Evolutionary conservation across 495 filamentous ascomycete genomes (phyloP), one percentile per base, ranked within the genome.

Genomic region (Aspergillus campestris): DNA sequence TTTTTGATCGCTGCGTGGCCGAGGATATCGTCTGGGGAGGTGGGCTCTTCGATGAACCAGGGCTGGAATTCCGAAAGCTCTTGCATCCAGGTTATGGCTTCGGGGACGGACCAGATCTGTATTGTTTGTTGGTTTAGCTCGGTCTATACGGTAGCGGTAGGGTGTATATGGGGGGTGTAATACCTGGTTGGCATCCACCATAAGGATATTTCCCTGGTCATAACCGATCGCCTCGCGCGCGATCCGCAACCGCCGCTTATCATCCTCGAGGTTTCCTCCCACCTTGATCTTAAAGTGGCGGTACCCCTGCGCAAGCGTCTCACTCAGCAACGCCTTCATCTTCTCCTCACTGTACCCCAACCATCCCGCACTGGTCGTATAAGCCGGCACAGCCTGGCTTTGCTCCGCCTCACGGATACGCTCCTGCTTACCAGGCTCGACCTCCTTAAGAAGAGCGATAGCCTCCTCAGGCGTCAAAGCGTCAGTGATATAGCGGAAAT

Each of bases 21-120:
- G 35, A 90, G 80, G 44, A 95, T 81, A 67, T 95, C 89, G 56
- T 95, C 89, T 10, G 89, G 89, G 34, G 83, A 87, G 35, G 89
- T 95, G n/a, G 89, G 89, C 74, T 95, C 89, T 67, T 95, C 89
- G 54, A 95, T 95, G 70, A 95, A 95, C 89, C 89, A 95, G 35
- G 89, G 89, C 70, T 83, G 82, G 74, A 86, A 95, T 50, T 87
- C 80, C 31, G 78, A 81, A 13, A 95, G 82, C 53, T 85, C 61
- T 45, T 82, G 69, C 88, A 94, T 94, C 73, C 89, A 87, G 42
- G 75, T 78, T 52, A 95, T 91, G 1, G 89, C 89, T 64, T 95
- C 87, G 10, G 88, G 88, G 27, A 95, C 89, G 34, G 80, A 84
- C 89, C 89, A 95, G 31, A 95, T 78, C 70, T 79, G 30, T 6